phyloP scores from a whole-genome alignment of 768 basidiomycete genomes.

The Serendipita vermifera region DNA sequence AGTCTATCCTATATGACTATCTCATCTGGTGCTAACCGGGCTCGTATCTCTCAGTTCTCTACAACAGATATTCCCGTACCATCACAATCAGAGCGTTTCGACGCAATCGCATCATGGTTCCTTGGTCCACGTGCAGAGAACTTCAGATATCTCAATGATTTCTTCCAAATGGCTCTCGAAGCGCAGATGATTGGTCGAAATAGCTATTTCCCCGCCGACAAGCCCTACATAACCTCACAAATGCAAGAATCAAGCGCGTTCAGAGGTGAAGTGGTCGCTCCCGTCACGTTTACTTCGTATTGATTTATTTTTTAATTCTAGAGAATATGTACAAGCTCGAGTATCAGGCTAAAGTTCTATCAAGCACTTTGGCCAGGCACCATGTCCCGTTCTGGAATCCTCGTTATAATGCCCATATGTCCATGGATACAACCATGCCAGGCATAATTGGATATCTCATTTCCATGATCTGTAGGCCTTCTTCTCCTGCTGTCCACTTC shows the following conservation, averaged over 20 bases:
- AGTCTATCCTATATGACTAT: no score
- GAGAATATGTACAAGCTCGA: conserved; percentile 18
- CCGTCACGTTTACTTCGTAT: no score
- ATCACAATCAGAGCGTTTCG: no score
- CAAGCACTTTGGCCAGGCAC: conserved; percentile 20
- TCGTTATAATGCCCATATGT: conserved; percentile 32
- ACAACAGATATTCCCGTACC: no score
- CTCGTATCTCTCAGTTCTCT: no score
- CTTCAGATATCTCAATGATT: conserved; percentile 19
- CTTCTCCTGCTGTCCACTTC: conserved; percentile 1
- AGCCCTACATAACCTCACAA: conserved; percentile 19
- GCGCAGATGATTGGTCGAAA: conserved; percentile 19
- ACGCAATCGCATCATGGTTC: conserved; percentile 28
- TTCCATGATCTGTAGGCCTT: conserved; percentile 17
- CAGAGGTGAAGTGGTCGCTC: no score
- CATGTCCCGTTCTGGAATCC: conserved; percentile 31
- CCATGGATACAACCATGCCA: conserved; percentile 19
- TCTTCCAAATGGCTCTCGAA: conserved; percentile 21
- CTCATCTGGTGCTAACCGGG: no score
- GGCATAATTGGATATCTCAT: conserved; percentile 19
- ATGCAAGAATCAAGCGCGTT: conserved; percentile 17
- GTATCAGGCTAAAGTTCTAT: conserved; percentile 15
- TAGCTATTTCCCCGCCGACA: conserved; percentile 24
- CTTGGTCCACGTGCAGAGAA: conserved; percentile 32
- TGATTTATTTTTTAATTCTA: no score